Evolutionary conservation across 345 rosid species (phyloP).

Genomic region (Eucalyptus camaldulensis): DNA sequence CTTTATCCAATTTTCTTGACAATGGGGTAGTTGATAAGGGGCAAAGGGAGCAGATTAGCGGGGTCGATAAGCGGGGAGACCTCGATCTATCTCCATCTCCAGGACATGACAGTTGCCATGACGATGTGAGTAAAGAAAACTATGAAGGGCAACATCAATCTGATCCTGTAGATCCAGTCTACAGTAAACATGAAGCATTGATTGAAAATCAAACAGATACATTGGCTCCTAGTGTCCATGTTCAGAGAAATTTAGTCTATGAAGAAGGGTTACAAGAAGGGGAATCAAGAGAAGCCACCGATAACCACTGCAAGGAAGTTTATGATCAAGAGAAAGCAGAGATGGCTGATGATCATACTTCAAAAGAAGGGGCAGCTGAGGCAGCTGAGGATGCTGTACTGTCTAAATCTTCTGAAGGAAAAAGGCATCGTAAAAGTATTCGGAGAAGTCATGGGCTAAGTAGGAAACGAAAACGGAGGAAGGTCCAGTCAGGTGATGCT

Average conservation of each 20-base stretch:
- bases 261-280: not conserved
- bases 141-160: not conserved
- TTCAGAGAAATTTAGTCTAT: not conserved
- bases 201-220: not conserved
- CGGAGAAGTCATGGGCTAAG: not conserved
- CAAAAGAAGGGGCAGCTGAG: not conserved
- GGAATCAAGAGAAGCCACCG: not conserved
- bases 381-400: not conserved
- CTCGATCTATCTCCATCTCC: not conserved
- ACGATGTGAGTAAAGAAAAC: not conserved
- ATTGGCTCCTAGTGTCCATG: not conserved
- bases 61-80: not conserved
- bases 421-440: not conserved
- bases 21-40: not conserved
- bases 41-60: not conserved
- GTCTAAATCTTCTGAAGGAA: not conserved
- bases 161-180: not conserved
- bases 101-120: not conserved
- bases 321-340: not conserved
- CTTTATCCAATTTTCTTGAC: constrained; percentile 11
- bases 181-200: not conserved
- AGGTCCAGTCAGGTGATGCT: not conserved
- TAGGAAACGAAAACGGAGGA: not conserved
- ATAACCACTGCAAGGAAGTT: not conserved
- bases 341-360: not conserved